Percentiles rank a stretch among this genome's conserved stretches.
phyloP scores from a whole-genome alignment of 805 yeast species.

The Hanseniaspora meyeri region DNA sequence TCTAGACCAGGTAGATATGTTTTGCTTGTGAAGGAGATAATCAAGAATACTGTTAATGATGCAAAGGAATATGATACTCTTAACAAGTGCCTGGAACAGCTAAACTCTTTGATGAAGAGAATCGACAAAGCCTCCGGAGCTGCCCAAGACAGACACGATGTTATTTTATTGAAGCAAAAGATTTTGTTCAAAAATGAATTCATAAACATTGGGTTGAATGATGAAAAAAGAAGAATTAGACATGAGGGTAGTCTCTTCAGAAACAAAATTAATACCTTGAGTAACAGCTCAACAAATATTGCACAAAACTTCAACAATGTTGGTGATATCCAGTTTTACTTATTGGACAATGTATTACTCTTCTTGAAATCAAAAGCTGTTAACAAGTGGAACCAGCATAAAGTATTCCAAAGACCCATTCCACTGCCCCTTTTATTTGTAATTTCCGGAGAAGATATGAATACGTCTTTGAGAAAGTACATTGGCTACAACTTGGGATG shows the following conservation, averaged over 20 bases:
- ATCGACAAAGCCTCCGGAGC: constrained; percentile 80
- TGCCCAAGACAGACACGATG: constrained; percentile 81
- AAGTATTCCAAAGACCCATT: constrained; percentile 81
- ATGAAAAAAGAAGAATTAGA: constrained; percentile 62
- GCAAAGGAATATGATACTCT: constrained; percentile 37
- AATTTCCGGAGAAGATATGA: constrained; percentile 68
- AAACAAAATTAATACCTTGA: constrained; percentile 20
- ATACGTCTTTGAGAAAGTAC: constrained; percentile 38
- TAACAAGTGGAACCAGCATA: constrained; percentile 80
- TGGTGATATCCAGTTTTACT: constrained; percentile 72
- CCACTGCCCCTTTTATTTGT: constrained; percentile 65
- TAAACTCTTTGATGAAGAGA: constrained; percentile 61
- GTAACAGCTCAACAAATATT: constrained; percentile 1
- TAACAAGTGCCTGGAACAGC: constrained; percentile 58
- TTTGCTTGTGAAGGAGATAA: constrained; percentile 63
- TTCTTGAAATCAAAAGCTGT: constrained; percentile 77
- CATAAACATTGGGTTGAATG: constrained; percentile 72
- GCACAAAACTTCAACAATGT: constrained; percentile 13
- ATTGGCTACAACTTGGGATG: constrained; percentile 26
- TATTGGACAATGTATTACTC: constrained; percentile 77
- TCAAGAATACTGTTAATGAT: constrained; percentile 75
- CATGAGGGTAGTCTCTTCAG: constrained; percentile 29
- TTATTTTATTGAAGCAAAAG: constrained; percentile 75
- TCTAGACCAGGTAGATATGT: constrained; percentile 94
- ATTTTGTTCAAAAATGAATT: constrained; percentile 73